Base-by-base conservation (phyloP, 2,329 filamentous ascomycete genomes). In the Helminthosporium solani region DNA sequence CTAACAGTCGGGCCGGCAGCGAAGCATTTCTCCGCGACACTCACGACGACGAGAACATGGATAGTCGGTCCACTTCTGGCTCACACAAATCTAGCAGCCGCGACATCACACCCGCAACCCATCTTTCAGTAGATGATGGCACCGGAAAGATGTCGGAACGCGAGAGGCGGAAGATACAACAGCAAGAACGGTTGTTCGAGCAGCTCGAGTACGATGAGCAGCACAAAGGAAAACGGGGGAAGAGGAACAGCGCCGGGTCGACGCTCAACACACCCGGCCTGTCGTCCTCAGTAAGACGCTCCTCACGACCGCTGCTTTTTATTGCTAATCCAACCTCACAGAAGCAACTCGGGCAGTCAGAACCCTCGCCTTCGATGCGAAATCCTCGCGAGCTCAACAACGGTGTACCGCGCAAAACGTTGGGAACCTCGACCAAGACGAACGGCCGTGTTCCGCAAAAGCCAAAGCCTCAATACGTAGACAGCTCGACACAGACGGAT, bases 141-240 rank as follows among this genome's bases (percentile, higher is more conserved):
- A 66, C 69, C 21, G 64, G 74, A 2, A 81, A 82, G 51, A 71
- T 84, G 50, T 84, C 82, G 2, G 81, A 80, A 50, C 76, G 82
- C 4, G 82, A 85, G 55, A 77, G 77, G 57, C 78, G 81, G 47
- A 85, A 85, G 65, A 74, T 85, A 37, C 79, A 81, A 43, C 80
- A 81, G 44, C 78, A 80, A 33, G 82, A 85, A 57, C 80, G 80
- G 53, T 77, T 84, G 47, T 84, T 84, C 51, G 77, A 81, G 52
- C 77, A 81, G 56, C 72, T 83, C 51, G 82, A 84, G 56, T 73
- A 78, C 38, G 79, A 84, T 49, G 78, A 80, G 54, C 74, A 77
- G 46, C 72, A 74, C 25, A 77, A 68, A 33, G 56, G 76, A 44
- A 77, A 73, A 53, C 79, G 78, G 64, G 81, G 78, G 62, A 80